Percentiles rank a stretch among this genome's conserved stretches.
phyloP scores from a whole-genome alignment of 305 asterid genomes.

The Striga hermonthica region DNA sequence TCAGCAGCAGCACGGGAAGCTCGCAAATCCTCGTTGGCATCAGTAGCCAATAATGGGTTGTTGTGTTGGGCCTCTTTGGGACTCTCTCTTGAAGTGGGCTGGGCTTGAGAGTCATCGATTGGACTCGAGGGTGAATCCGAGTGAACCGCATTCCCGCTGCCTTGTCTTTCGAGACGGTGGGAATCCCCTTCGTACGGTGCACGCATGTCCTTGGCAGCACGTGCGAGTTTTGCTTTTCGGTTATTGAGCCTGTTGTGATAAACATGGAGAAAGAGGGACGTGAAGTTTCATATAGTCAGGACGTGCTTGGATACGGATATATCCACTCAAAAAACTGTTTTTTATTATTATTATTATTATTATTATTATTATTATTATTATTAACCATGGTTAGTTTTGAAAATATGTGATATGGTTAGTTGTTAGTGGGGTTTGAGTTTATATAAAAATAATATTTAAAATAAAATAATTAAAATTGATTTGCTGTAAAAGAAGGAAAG shows the following conservation, averaged over 20 bases:
- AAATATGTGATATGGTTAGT: too few species aligned
- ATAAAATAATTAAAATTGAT: too few species aligned
- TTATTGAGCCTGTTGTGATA: conserved; percentile 76
- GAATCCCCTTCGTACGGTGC: conserved; percentile 54
- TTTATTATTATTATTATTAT: too few species aligned
- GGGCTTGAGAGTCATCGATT: conserved; percentile 43
- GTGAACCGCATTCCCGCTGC: conserved; percentile 38
- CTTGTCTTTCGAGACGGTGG: conserved; percentile 54
- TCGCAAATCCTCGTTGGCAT: conserved; percentile 39
- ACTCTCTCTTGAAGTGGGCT: conserved; percentile 44
- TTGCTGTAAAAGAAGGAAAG: too few species aligned
- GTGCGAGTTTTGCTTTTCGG: conserved; percentile 94
- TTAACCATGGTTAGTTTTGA: too few species aligned
- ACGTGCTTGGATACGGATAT: too few species aligned
- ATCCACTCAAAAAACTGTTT: too few species aligned
- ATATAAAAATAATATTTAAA: too few species aligned
- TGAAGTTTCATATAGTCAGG: background rate
- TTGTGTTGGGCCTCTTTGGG: conserved; percentile 43
- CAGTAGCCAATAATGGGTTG: conserved; percentile 39
- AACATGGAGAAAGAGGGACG: conserved; percentile 9
- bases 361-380: too few species aligned
- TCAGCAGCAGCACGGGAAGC: conserved; percentile 35
- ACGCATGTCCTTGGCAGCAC: conserved; percentile 81
- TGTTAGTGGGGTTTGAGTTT: too few species aligned
- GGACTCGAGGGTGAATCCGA: conserved; percentile 55